These are phyloP conservation scores for Hortiboletus campestris DNA, from an alignment of 768 basidiomycete genomes.

Conservation along the genomic window DNA sequence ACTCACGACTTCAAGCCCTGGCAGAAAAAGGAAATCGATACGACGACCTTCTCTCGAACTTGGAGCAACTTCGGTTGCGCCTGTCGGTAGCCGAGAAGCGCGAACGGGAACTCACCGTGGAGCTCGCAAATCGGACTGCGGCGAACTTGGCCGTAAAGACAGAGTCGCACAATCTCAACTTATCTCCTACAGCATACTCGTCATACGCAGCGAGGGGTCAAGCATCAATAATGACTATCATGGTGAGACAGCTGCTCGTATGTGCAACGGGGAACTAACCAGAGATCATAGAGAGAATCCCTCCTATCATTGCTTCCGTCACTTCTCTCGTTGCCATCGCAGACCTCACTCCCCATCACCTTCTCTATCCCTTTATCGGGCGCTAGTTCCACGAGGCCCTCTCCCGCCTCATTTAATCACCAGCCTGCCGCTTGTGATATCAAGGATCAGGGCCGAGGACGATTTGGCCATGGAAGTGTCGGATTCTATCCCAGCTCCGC, in stretches of 20 bases:
- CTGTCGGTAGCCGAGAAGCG: constrained; percentile 64
- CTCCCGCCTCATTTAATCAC: constrained; percentile 44
- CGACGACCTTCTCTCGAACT: constrained; percentile 50
- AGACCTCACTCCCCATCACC: constrained; percentile 51
- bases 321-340: constrained; percentile 65
- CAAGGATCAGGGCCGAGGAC: constrained; percentile 57
- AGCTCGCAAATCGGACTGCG: constrained; percentile 48
- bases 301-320: constrained; percentile 76
- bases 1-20: constrained; percentile 64
- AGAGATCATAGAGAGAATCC: constrained; percentile 48
- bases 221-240: constrained; percentile 65
- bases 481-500: constrained; percentile 50
- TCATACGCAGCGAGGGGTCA: constrained; percentile 37
- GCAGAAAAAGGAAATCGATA: constrained; percentile 44
- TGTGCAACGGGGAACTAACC: constrained; percentile 15
- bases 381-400: constrained; percentile 34
- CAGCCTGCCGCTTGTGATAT: constrained; percentile 42
- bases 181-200: constrained; percentile 44
- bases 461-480: constrained; percentile 32
- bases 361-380: constrained; percentile 53
- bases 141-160: constrained; percentile 47
- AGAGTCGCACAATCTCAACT: constrained; percentile 54
- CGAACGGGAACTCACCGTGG: constrained; percentile 62
- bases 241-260: constrained; percentile 44
- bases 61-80: constrained; percentile 66